These are phyloP conservation scores for Elsinoe australis DNA, from an alignment of 2,329 filamentous ascomycete genomes.

Conservation along the genomic window DNA sequence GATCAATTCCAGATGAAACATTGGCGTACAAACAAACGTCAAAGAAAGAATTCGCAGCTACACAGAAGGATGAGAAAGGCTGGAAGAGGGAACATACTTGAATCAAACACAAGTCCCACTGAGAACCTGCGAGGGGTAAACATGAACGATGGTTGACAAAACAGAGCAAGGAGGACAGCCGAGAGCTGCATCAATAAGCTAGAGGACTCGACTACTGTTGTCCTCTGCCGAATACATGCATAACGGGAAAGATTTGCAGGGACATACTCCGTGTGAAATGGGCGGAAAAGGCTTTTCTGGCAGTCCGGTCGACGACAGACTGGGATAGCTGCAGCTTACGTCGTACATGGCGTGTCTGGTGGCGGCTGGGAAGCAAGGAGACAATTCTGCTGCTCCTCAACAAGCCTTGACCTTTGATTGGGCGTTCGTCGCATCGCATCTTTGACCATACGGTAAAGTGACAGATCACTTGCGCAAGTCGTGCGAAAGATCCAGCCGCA, in stretches of 20 bases:
- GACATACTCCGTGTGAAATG: too few species aligned
- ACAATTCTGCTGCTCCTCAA: neutral
- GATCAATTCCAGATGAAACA: neutral
- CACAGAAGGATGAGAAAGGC: neutral
- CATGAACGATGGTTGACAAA: neutral
- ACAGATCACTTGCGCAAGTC: too few species aligned
- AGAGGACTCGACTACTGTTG: neutral
- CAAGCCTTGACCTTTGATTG: neutral
- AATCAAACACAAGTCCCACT: neutral
- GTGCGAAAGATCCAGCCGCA: too few species aligned
- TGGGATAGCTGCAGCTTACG: neutral
- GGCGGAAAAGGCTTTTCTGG: too few species aligned
- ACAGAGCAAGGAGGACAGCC: neutral
- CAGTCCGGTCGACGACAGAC: neutral
- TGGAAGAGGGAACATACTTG: neutral
- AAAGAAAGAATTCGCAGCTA: neutral
- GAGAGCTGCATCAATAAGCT: neutral
- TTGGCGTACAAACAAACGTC: neutral
- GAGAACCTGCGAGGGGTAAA: neutral
- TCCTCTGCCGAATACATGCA: too few species aligned
- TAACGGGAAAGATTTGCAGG: too few species aligned
- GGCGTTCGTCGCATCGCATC: neutral
- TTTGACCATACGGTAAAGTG: neutral
- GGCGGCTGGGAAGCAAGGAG: slow-evolving; percentile 10
- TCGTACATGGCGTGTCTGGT: slow-evolving; percentile 4